These are phyloP conservation scores for Aulographum hederae DNA, from an alignment of 2,329 filamentous ascomycete species.

Conservation along the genomic window DNA sequence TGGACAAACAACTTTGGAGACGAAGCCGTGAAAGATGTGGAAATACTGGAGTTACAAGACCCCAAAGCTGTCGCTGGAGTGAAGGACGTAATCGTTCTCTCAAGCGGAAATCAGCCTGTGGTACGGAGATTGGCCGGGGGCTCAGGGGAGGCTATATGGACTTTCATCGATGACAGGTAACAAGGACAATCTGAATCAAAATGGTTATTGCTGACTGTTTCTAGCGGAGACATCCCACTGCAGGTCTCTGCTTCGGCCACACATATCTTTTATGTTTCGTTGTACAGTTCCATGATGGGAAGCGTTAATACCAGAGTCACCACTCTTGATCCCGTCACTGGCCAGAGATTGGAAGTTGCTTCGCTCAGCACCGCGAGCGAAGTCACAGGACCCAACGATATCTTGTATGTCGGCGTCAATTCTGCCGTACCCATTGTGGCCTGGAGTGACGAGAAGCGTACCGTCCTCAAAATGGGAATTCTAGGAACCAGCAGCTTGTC, in stretches of 20 bases:
- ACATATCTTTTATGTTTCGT: slow-evolving; percentile 57
- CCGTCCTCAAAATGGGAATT: slow-evolving; percentile 53
- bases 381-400: slow-evolving; percentile 42
- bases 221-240: slow-evolving; percentile 47
- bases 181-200: neutral
- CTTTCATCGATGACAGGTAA: slow-evolving; percentile 45
- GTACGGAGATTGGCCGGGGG: slow-evolving; percentile 56
- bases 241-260: slow-evolving; percentile 54
- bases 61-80: slow-evolving; percentile 22
- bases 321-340: slow-evolving; percentile 53
- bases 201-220: slow-evolving; percentile 7
- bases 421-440: slow-evolving; percentile 56
- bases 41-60: slow-evolving; percentile 57
- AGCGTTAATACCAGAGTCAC: slow-evolving; percentile 63
- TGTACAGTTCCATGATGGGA: slow-evolving; percentile 46
- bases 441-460: slow-evolving; percentile 48
- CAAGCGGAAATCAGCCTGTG: slow-evolving; percentile 35
- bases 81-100: slow-evolving; percentile 57
- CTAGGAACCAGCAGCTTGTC: slow-evolving; percentile 31
- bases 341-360: slow-evolving; percentile 53
- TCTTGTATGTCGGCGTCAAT: slow-evolving; percentile 60
- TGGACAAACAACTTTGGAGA: slow-evolving; percentile 51
- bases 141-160: slow-evolving; percentile 62
- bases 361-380: slow-evolving; percentile 58
- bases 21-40: slow-evolving; percentile 45